These are phyloP conservation scores for Fistulifera solaris DNA, from an alignment of 108 stramenopile genomes.

Conservation along the genomic window DNA sequence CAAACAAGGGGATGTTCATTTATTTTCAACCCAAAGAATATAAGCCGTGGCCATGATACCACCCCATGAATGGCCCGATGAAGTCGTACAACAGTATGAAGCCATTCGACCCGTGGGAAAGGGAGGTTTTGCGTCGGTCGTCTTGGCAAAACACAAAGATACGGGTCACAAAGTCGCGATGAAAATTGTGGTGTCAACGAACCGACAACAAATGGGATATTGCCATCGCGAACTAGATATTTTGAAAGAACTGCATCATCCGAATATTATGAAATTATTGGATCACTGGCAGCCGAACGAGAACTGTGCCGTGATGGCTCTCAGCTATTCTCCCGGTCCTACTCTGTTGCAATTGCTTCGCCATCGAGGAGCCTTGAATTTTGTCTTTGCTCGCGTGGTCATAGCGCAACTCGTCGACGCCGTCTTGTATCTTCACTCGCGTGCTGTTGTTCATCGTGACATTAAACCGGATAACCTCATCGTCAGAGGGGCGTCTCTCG, in stretches of 20 bases:
- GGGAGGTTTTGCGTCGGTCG: constrained; percentile 36
- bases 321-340: constrained; percentile 31
- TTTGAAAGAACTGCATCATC: constrained; percentile 38
- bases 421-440: constrained; percentile 53
- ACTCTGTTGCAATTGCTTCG: constrained; percentile 41
- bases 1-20: too few relatives aligned
- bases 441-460: constrained; percentile 68
- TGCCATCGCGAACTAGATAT: constrained; percentile 41
- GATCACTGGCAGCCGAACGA: constrained; percentile 21
- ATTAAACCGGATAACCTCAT: constrained; percentile 63
- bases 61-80: constrained; percentile 25
- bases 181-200: constrained; percentile 22
- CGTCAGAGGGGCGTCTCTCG: not conserved
- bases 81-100: constrained; percentile 16
- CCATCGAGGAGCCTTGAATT: constrained; percentile 46
- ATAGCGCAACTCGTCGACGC: constrained; percentile 49
- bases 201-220: constrained; percentile 14
- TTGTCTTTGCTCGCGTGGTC: constrained; percentile 41
- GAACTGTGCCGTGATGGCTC: constrained; percentile 13
- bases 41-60: constrained; percentile 5
- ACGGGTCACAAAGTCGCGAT: constrained; percentile 19
- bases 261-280: constrained; percentile 50
- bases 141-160: constrained; percentile 18
- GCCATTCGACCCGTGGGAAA: constrained; percentile 23
- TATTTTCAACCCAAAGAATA: too few relatives aligned